Conservation (phyloP, 2,329 filamentous ascomycete genomes). For the Fusarium multiceps region DNA sequence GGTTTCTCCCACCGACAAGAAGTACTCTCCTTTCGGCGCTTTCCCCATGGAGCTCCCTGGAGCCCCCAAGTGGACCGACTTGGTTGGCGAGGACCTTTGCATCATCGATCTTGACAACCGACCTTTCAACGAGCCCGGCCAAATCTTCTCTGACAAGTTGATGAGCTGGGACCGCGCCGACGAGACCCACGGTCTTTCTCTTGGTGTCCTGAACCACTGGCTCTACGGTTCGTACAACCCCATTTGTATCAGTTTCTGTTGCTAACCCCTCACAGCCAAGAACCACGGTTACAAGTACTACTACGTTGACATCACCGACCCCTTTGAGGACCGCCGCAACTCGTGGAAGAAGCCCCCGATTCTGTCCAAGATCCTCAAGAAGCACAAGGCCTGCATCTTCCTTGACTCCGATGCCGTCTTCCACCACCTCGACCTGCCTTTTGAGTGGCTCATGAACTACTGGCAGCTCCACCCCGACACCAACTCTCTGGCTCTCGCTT, state of each 20-base stretch:
- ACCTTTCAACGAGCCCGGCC: constrained; percentile 50
- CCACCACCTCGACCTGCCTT: constrained; percentile 56
- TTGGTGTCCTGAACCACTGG: constrained; percentile 59
- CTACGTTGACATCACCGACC: constrained; percentile 53
- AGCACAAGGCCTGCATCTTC: constrained; percentile 58
- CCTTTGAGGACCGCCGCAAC: constrained; percentile 55
- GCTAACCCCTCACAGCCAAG: constrained; percentile 50
- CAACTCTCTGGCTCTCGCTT: constrained; percentile 57
- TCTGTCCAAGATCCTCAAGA: constrained; percentile 56
- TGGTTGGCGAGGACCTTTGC: constrained; percentile 55
- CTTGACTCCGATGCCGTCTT: constrained; percentile 60
- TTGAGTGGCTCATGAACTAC: constrained; percentile 62
- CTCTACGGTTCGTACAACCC: constrained; percentile 51
- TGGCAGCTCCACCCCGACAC: constrained; percentile 55
- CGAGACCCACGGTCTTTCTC: constrained; percentile 52
- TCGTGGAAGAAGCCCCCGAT: constrained; percentile 60
- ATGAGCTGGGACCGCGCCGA: constrained; percentile 53
- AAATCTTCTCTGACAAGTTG: constrained; percentile 50
- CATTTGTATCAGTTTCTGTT: neutral
- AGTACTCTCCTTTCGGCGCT: constrained; percentile 49
- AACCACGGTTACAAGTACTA: constrained; percentile 62
- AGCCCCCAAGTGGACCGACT: constrained; percentile 48
- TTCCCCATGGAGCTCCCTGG: constrained; percentile 49
- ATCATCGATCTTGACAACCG: constrained; percentile 60
- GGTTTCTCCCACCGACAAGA: constrained; percentile 38